Base-by-base conservation (phyloP, 306 rosid genomes). In the Rubus idaeus region DNA sequence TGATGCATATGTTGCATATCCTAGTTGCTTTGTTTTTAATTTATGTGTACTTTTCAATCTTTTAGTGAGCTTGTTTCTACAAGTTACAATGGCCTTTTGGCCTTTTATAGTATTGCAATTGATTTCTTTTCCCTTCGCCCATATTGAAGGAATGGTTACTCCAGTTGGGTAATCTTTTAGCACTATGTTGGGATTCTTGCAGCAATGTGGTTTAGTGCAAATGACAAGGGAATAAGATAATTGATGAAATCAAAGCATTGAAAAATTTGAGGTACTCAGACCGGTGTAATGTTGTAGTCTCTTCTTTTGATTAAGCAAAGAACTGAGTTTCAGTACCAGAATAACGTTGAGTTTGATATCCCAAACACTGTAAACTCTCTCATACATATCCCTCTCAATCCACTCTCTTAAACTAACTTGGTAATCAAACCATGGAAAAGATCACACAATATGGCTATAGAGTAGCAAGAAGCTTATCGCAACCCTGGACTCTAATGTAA, bases 21-120 rank as follows among this genome's bases (percentile, higher is more conserved):
- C 39, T 79, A 1, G 41, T 58, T 69, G 52, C 77, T 56, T 61
- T 79, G 18, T 17, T 67, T 77, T 61, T 73, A 21, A 64, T 63
- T 11, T 69, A 50, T 18, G 7, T 79, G 23, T 82, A 73, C 78
- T 39, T 62, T 51, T 77, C 74, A 40, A 23, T 63, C 4, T 50
- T 70, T 67, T 55, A 44, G 51, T 55, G 46, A 44, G 30, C 10
- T 74, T 11, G 61, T 56, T 16, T 51, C 26, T 37, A 66, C 51
- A 66, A 17, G 62, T 70, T 51, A 50, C 35, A 18, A 10, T 8
- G 17, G 75, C 13, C 21, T 21, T n/a, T 56, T 51, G 6, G 56
- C 56, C 56, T 51, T 51, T 4, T 51, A 56, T 56, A 20, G 2
- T 56, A 56, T 56, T 56, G 6, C 62, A 56, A n/a, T n/a, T 39